Evolutionary conservation across 768 basidiomycete genomes (phyloP), one percentile per base, ranked within the genome.

Genomic region (Gymnopilus junonius): DNA sequence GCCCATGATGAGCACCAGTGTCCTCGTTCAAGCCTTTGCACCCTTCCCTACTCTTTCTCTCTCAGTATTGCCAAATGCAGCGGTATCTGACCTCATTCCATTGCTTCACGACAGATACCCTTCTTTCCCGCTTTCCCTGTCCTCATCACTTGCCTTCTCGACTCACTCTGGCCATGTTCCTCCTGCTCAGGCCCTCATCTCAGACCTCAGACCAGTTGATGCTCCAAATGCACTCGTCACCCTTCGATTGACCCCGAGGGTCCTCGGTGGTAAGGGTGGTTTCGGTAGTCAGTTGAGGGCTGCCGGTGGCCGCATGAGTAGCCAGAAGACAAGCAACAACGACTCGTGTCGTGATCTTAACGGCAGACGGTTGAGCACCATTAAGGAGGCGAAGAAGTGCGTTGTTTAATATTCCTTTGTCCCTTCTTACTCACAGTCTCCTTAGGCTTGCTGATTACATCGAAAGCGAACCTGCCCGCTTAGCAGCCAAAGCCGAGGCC

Each of bases 251-350:
- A 79, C 84, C 1, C 90, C 94, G 0, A 81, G 89, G 25, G 72
- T 98, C 7, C 81, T 83, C 2, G 97, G 97, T 53, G 97, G 97
- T 20, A 99, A 99, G 77, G 97, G 97, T 74, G 97, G 97, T 34
- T 99, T 99, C 71, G 97, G 97, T 3, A 93, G 92, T 17, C 95
- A 98, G 80, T 82, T 99, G 67, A 86, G 97, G 74, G 97, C 97
- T 0, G 97, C 97, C 14, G 97, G 97, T 67, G 97, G 97, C 12
- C 86, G 97, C 32, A 99, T 99, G 97, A 94, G 92, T 71, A 92
- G 90, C 68, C 94, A 95, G 80, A 95, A 95, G 82, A 95, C 94
- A 23, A 95, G 83, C 75, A 96, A 95, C 75, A 95, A 95, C 65
- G 96, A 99, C 73, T 93, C 93, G 8, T 97, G 95, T 74, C 80